Conservation (phyloP, 2,329 filamentous ascomycete genomes). For the Aspergillus sp. region DNA sequence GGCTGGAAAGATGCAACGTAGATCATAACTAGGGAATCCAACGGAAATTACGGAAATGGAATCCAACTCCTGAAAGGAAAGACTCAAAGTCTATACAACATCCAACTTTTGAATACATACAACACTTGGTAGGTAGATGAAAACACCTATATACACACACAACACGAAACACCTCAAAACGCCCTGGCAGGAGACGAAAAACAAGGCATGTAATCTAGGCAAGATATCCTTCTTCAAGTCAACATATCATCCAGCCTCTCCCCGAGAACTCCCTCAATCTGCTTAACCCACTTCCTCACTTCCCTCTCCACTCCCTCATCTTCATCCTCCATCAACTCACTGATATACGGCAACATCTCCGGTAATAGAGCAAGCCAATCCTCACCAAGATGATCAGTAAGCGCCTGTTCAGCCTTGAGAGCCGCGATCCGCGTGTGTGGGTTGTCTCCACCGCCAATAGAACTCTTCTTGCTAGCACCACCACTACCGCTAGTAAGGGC, state of each 20-base stretch:
- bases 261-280: conserved; percentile 84
- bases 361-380: conserved; percentile 90
- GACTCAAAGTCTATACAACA: neutral
- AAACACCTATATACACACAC: neutral
- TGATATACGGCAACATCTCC: conserved; percentile 96
- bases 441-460: conserved; percentile 52
- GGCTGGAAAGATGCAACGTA: neutral
- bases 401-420: conserved; percentile 74
- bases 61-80: neutral
- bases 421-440: conserved; percentile 75
- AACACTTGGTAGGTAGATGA: neutral
- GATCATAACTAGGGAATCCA: neutral
- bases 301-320: conserved; percentile 90
- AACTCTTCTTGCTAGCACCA: conserved; percentile 17
- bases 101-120: neutral
- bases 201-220: neutral
- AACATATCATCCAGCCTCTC: conserved; percentile 92
- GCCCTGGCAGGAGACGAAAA: neutral
- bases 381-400: conserved; percentile 80
- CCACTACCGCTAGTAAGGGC: conserved; percentile 1
- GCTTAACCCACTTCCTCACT: conserved; percentile 84
- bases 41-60: neutral
- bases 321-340: conserved; percentile 93
- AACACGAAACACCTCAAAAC: neutral
- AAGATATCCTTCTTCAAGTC: conserved; percentile 51